These are phyloP conservation scores for Scheffersomyces amazonensis DNA, from an alignment of 805 yeast genomes.

Conservation along the genomic window DNA sequence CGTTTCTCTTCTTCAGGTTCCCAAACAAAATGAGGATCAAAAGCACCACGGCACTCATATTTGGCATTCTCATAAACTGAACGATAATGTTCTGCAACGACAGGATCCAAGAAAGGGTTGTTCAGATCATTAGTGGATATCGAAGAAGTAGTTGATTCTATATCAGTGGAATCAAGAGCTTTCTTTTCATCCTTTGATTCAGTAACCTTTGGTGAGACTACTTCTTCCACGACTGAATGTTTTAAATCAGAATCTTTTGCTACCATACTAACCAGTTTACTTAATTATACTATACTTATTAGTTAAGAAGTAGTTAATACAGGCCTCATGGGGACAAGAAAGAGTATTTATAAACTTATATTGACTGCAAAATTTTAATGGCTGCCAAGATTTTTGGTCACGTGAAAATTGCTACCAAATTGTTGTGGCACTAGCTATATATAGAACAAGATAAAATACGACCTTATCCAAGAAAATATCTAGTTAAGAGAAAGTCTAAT, in stretches of 20 bases:
- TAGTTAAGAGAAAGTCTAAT: neutral
- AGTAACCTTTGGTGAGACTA: neutral
- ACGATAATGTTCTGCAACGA: constrained; percentile 5
- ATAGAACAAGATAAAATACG: neutral
- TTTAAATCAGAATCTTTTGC: neutral
- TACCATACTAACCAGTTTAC: too few relatives aligned
- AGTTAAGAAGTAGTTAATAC: neutral
- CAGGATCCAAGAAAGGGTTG: constrained; percentile 5
- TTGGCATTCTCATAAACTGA: constrained; percentile 29
- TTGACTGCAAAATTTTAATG: neutral
- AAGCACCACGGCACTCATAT: constrained; percentile 53
- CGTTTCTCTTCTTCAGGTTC: constrained; percentile 46
- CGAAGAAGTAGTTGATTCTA: constrained; percentile 2
- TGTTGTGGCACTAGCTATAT: neutral
- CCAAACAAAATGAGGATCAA: constrained; percentile 62
- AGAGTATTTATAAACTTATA: neutral
- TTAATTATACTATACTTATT: neutral
- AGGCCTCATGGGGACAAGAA: neutral
- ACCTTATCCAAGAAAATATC: neutral
- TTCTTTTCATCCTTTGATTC: neutral
- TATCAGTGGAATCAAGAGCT: constrained; percentile 1
- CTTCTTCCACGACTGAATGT: neutral
- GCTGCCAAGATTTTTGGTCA: neutral
- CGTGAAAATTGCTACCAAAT: neutral
- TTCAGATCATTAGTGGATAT: neutral